Evolutionary conservation across 331 rosid species (phyloP).

Genomic region (Rhamnella rubrinervis): DNA sequence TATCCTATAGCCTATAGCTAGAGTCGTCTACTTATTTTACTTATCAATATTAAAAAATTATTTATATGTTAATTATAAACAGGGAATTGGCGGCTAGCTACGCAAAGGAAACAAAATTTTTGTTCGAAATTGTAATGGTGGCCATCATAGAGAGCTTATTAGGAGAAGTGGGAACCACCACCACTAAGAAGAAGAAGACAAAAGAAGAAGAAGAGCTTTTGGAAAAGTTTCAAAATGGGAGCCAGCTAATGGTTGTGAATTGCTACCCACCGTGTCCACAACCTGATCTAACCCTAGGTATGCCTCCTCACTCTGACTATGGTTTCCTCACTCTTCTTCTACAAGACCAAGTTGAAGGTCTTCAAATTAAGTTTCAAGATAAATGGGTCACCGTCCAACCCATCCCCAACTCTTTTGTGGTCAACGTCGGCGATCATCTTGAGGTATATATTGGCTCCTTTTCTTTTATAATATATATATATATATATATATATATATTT

Average conservation of each 20-base stretch:
- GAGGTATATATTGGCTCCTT: constrained; percentile 40
- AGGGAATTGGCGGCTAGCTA: constrained; percentile 63
- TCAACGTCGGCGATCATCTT: constrained; percentile 91
- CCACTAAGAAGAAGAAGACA: constrained; percentile 9
- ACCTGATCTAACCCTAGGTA: constrained; percentile 83
- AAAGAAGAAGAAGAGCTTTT: constrained; percentile 31
- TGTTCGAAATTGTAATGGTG: constrained; percentile 56
- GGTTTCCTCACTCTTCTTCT: constrained; percentile 87
- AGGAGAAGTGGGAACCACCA: constrained; percentile 32
- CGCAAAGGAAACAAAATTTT: constrained; percentile 53
- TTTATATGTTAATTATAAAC: constrained; percentile 1
- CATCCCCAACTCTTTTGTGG: constrained; percentile 63
- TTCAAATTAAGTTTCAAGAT: constrained; percentile 63
- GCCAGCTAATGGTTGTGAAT: constrained; percentile 79
- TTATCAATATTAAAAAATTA: not conserved
- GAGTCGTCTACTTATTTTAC: not conserved
- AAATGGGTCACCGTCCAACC: constrained; percentile 84
- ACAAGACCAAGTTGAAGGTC: constrained; percentile 76
- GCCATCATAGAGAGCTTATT: constrained; percentile 72
- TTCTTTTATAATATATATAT: not conserved
- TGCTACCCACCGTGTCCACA: constrained; percentile 87
- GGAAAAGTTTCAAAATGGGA: constrained; percentile 61
- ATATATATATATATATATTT: not conserved
- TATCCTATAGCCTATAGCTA: too few relatives aligned
- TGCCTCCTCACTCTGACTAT: constrained; percentile 94